Evolutionary conservation across 345 rosid genomes (phyloP).

Genomic region (Alliaria petiolata): DNA sequence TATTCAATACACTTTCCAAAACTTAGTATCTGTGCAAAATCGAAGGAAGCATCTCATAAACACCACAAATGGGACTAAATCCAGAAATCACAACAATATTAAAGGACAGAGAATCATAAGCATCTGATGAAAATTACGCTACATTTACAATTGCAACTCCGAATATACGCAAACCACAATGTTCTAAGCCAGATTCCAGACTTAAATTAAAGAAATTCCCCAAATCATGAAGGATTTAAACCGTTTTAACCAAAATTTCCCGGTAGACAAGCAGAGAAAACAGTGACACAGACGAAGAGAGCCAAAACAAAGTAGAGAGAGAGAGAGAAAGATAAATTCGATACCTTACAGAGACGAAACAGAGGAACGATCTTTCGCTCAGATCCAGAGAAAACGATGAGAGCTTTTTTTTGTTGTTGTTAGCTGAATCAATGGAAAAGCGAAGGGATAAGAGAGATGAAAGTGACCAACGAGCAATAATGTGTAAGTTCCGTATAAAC

Average conservation of each 20-base stretch:
- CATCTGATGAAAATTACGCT: background rate
- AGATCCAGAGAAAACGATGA: conserved; percentile 22
- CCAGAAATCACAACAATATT: background rate
- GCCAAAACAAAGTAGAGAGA: background rate
- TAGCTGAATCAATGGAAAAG: conserved; percentile 21
- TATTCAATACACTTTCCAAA: conserved; percentile 1
- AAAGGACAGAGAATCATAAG: background rate
- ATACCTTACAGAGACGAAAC: conserved; percentile 20
- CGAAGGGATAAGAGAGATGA: conserved; percentile 25
- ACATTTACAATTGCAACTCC: too few relatives aligned
- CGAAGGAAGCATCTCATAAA: conserved; percentile 17
- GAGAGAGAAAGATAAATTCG: background rate
- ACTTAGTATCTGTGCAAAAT: conserved; percentile 19
- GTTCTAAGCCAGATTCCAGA: conserved; percentile 8
- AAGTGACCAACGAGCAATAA: conserved; percentile 31
- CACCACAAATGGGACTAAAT: background rate
- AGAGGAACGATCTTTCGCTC: background rate
- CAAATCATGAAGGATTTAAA: background rate
- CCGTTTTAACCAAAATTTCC: background rate
- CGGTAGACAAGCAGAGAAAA: background rate
- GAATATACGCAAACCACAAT: background rate
- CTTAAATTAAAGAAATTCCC: background rate
- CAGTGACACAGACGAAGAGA: background rate
- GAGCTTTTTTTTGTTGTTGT: background rate
- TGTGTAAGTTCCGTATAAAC: background rate